These are phyloP conservation scores for Melampsora larici-populina DNA, from an alignment of 1,284 basidiomycete genomes.

Conservation along the genomic window DNA sequence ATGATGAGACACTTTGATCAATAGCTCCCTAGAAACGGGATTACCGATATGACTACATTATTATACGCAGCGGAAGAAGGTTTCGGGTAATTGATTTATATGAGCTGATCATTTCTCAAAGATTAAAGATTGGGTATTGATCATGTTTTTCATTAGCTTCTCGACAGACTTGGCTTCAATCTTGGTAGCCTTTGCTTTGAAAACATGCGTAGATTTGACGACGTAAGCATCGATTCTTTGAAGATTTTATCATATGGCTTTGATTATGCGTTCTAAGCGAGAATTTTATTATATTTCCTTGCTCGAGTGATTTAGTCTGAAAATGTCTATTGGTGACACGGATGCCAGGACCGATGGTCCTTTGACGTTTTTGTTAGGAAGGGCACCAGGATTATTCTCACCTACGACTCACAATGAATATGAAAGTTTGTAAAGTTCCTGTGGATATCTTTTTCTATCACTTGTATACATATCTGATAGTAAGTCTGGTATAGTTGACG, in stretches of 20 bases:
- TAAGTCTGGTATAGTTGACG: not conserved
- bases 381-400: not conserved
- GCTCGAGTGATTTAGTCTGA: not conserved
- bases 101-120: not conserved
- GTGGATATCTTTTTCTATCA: too few species aligned
- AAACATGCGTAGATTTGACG: too few species aligned
- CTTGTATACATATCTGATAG: too few species aligned
- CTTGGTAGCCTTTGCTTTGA: too few species aligned
- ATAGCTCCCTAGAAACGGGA: slow-evolving; percentile 4
- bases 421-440: not conserved
- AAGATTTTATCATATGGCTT: not conserved
- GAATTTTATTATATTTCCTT: not conserved
- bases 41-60: not conserved
- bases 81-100: not conserved
- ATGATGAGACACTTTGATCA: not conserved
- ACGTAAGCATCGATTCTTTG: not conserved
- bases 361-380: not conserved
- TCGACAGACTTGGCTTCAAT: too few species aligned
- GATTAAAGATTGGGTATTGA: too few species aligned
- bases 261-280: not conserved
- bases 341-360: not conserved
- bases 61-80: not conserved
- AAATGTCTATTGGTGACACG: not conserved
- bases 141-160: too few species aligned
- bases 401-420: not conserved